These are phyloP conservation scores for Rhododendron williamsianum DNA, from an alignment of 148 eudicot species.

Conservation along the genomic window DNA sequence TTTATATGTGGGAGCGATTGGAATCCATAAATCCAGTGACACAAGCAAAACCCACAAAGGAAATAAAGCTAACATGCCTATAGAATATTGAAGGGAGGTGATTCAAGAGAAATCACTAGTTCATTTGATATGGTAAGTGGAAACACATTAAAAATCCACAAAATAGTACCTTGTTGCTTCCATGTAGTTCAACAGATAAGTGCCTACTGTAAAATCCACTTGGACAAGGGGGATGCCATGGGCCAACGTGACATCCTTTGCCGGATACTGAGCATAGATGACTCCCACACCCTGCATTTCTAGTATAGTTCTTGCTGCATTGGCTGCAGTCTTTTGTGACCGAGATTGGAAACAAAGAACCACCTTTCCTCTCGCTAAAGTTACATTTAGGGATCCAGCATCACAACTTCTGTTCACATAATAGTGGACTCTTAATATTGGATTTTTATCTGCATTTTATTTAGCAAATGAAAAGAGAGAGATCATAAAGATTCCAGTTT, in stretches of 20 bases:
- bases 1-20: background rate
- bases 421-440: background rate
- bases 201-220: constrained; percentile 26
- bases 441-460: background rate
- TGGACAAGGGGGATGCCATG: constrained; percentile 24
- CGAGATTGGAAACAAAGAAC: constrained; percentile 30
- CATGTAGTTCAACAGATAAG: constrained; percentile 24
- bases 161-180: constrained; percentile 24
- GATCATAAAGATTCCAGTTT: background rate
- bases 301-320: constrained; percentile 17
- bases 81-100: background rate
- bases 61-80: background rate
- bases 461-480: background rate
- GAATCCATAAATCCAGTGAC: background rate
- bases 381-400: constrained; percentile 24
- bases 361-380: constrained; percentile 33
- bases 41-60: background rate
- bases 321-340: constrained; percentile 15
- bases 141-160: background rate
- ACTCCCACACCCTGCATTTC: constrained; percentile 23
- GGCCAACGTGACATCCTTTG: constrained; percentile 19
- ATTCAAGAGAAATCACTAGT: background rate
- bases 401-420: constrained; percentile 23
- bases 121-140: background rate
- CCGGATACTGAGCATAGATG: constrained; percentile 25